Evolutionary conservation across 2,329 filamentous ascomycete genomes (phyloP), one percentile per base, ranked within the genome.

Genomic region (Fusarium acutatum): DNA sequence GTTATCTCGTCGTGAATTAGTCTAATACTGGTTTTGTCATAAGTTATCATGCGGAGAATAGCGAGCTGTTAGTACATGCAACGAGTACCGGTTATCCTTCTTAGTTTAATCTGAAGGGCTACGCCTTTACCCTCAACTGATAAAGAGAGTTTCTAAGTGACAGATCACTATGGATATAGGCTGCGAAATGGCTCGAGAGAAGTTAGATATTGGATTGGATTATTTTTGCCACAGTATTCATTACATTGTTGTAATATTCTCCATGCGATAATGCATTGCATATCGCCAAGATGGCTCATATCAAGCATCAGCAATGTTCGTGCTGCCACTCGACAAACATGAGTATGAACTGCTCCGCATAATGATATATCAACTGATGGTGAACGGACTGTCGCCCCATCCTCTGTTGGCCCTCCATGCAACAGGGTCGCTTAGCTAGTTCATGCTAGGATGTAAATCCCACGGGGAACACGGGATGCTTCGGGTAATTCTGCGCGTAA

Each of bases 261-360:
- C n/a, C n/a, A n/a, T n/a, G n/a, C n/a, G n/a, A 28, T 28, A 7
- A 22, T 15, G 13, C 0, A 22, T 18, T 28, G 4, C 0, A 7
- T 17, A 8, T 22, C 9, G 10, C 9, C 1, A 7, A 3, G 6
- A 11, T 46, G 26, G 6, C 9, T 28, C 2, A 15, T 15, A 3
- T 46, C 1, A 5, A 26, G 44, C 13, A 22, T 4, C 18, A 14
- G 8, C 2, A 22, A 22, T 7, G 0, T 22, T 6, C 8, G 6
- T 20, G 5, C 7, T 26, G 7, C 17, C 7, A 14, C 1, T 8
- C 4, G 1, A 9, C 9, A 6, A 20, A 14, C 2, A 8, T 14
- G 3, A 32, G 3, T 0, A 32, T 15, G 28, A 17, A 22, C 3
- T 20, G 9, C 12, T 28, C 5, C 22, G 6, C 12, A 6, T 1